Percentiles rank a stretch among this genome's conserved stretches.
Conservation (phyloP, 345 rosid species). For the Cardamine occulta region DNA sequence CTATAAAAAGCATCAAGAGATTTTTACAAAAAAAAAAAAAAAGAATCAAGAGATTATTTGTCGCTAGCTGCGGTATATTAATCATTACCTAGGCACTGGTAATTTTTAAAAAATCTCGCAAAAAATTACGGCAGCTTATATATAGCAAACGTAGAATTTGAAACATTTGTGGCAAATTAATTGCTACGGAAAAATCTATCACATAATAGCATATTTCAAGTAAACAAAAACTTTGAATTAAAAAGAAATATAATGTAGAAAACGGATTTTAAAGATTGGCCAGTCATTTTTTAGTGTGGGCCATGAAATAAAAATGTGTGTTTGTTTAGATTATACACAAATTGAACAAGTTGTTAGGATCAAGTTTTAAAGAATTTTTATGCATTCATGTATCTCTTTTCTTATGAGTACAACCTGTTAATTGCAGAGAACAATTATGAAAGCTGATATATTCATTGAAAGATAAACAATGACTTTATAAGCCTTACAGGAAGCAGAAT, state of each 20-base stretch:
- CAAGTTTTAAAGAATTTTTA: no score
- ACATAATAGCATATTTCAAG: not conserved
- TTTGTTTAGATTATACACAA: not conserved
- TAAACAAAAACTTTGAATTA: not conserved
- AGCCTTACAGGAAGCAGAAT: no score
- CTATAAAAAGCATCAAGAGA: not conserved
- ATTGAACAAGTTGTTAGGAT: not conserved
- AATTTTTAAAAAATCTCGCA: no score
- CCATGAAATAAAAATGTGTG: not conserved
- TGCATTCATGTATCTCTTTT: not conserved
- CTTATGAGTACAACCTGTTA: not conserved
- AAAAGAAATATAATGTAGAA: not conserved
- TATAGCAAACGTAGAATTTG: not conserved
- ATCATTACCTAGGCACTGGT: not conserved
- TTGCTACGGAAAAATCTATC: not conserved
- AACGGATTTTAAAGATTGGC: not conserved
- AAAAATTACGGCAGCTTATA: not conserved
- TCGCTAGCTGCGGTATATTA: not conserved
- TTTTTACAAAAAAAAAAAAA: not conserved
- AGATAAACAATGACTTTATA: no score
- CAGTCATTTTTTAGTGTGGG: not conserved
- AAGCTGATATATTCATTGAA: no score
- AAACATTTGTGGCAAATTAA: not conserved
- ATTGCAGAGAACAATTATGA: no score
- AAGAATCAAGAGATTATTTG: not conserved